A percentile compares a stretch with the other conserved stretches of the same genome.
Evolutionary conservation across 2,329 filamentous ascomycete species (phyloP).

Genomic region (Talaromyces funiculosus): DNA sequence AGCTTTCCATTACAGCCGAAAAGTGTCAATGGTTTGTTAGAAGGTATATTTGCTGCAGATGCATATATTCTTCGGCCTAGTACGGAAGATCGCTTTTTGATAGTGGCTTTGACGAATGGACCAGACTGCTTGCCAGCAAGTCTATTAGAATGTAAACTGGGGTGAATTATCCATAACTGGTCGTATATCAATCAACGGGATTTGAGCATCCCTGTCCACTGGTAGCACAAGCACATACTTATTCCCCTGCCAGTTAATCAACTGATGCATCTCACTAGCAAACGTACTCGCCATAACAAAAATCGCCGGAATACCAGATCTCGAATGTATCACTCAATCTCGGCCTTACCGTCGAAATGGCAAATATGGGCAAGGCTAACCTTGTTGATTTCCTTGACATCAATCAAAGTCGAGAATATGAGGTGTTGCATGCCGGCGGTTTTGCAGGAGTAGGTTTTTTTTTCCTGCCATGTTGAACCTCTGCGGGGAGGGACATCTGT

Average conservation of each 20-base stretch:
- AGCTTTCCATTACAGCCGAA: slow-evolving; percentile 36
- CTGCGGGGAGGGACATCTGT: slow-evolving; percentile 22
- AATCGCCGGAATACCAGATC: slow-evolving; percentile 44
- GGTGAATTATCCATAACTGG: slow-evolving; percentile 44
- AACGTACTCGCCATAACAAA: slow-evolving; percentile 53
- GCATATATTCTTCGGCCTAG: slow-evolving; percentile 43
- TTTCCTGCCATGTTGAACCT: slow-evolving; percentile 23
- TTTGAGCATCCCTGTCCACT: slow-evolving; percentile 23
- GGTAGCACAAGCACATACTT: slow-evolving; percentile 26
- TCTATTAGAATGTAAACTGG: neutral
- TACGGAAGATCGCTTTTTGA: slow-evolving; percentile 39
- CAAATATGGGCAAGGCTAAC: slow-evolving; percentile 30
- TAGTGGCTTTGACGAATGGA: slow-evolving; percentile 27
- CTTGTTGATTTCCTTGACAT: slow-evolving; percentile 20
- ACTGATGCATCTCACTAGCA: slow-evolving; percentile 43
- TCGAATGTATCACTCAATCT: slow-evolving; percentile 53
- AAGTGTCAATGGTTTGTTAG: slow-evolving; percentile 38
- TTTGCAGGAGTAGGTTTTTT: slow-evolving; percentile 26
- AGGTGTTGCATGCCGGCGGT: slow-evolving; percentile 23
- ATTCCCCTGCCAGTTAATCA: slow-evolving; percentile 25
- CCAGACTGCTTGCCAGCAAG: slow-evolving; percentile 17
- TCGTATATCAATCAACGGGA: slow-evolving; percentile 44
- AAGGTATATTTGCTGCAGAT: slow-evolving; percentile 38
- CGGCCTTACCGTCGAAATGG: slow-evolving; percentile 57
- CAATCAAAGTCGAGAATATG: slow-evolving; percentile 27